Conservation (phyloP, 345 rosid species). For the Populus ilicifolia region DNA sequence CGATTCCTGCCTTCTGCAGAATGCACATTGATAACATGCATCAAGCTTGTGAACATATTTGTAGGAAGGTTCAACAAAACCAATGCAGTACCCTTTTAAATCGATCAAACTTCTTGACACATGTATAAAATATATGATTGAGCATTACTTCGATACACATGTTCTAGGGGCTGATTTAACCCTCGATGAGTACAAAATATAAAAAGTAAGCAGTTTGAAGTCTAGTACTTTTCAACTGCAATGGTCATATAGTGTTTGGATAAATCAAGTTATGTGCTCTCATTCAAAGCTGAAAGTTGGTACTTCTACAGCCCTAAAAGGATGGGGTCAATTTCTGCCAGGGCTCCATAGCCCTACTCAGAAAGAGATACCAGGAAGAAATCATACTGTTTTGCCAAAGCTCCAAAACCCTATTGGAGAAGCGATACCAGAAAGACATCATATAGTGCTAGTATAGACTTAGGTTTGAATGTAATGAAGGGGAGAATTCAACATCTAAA, state of each 20-base stretch:
- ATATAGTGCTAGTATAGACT: neutral
- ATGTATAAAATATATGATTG: neutral
- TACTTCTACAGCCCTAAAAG: neutral
- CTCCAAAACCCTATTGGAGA: neutral
- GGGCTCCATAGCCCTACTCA: no score
- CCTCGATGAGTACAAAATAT: neutral
- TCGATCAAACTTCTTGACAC: neutral
- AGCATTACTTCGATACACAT: neutral
- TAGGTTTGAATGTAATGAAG: neutral
- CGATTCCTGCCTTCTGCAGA: conserved; percentile 17
- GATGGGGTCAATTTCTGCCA: neutral
- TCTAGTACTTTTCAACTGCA: neutral
- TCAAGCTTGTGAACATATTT: neutral
- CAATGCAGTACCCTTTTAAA: neutral
- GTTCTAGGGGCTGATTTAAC: neutral
- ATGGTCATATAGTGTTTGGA: neutral
- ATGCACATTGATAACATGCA: neutral
- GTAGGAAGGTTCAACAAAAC: neutral
- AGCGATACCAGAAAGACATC: neutral
- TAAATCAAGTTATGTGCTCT: neutral
- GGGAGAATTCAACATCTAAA: neutral
- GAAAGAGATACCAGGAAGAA: neutral
- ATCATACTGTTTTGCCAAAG: no score
- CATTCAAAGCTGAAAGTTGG: neutral
- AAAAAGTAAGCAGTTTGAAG: neutral